Evolutionary conservation across 1,284 basidiomycete genomes (phyloP).

Genomic region (Fomes fomentarius): DNA sequence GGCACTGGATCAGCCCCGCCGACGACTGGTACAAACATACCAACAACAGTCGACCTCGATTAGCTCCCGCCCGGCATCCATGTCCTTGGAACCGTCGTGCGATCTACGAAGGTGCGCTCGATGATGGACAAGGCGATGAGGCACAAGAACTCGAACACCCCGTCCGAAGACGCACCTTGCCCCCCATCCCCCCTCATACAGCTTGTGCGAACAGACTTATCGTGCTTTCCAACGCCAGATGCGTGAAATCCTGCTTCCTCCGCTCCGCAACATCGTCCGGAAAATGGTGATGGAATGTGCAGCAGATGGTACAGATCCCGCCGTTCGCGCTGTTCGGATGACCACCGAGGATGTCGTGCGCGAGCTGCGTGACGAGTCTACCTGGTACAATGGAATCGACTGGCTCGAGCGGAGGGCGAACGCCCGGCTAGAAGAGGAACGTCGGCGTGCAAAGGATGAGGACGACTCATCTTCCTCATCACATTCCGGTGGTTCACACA

Average conservation of each 20-base stretch:
- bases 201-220: constrained; percentile 61
- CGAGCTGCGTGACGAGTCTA: constrained; percentile 56
- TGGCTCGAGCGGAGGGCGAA: constrained; percentile 57
- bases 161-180: constrained; percentile 44
- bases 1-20: constrained; percentile 72
- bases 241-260: constrained; percentile 57
- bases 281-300: constrained; percentile 62
- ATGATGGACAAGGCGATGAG: constrained; percentile 31
- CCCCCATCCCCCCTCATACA: constrained; percentile 55
- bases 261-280: constrained; percentile 69
- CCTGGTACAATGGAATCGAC: constrained; percentile 72
- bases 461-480: constrained; percentile 52
- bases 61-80: constrained; percentile 61
- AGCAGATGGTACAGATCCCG: constrained; percentile 44
- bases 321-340: constrained; percentile 56
- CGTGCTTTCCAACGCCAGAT: constrained; percentile 59
- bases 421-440: constrained; percentile 31
- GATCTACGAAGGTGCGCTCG: constrained; percentile 31
- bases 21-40: constrained; percentile 61
- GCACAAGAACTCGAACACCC: constrained; percentile 50
- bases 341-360: constrained; percentile 59
- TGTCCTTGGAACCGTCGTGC: constrained; percentile 59
- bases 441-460: constrained; percentile 38
- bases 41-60: constrained; percentile 41
- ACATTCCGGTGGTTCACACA: constrained; percentile 52